A percentile compares a stretch with the other conserved stretches of the same genome.
phyloP scores from a whole-genome alignment of 805 yeast genomes.

The Saccharomyces kudriavzevii region DNA sequence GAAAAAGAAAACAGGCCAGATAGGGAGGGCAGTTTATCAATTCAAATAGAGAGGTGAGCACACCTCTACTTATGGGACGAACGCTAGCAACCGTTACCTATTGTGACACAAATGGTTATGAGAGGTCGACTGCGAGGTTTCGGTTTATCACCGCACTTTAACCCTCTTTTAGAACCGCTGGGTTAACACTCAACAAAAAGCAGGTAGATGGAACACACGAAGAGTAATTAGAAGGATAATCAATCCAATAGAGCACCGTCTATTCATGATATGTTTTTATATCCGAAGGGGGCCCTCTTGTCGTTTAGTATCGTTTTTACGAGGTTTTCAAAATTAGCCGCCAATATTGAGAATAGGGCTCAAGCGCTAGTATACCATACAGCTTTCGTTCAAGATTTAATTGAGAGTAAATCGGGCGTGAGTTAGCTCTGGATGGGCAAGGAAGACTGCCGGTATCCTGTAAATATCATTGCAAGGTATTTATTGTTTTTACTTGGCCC shows the following conservation, averaged over 20 bases:
- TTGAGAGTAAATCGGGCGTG: background rate
- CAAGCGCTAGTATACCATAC: background rate
- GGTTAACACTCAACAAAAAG: background rate
- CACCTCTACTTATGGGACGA: background rate
- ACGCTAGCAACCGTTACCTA: no score
- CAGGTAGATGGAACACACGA: background rate
- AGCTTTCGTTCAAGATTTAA: background rate
- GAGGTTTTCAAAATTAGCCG: background rate
- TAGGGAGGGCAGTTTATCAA: background rate
- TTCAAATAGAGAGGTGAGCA: background rate
- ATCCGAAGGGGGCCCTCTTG: background rate
- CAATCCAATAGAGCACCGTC: background rate
- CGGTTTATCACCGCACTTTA: background rate
- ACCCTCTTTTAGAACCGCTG: background rate
- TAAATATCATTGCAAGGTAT: background rate
- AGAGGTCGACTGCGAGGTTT: background rate
- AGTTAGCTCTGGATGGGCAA: no score
- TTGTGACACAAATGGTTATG: background rate
- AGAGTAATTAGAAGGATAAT: background rate
- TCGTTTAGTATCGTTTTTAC: background rate
- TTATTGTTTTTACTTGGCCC: background rate
- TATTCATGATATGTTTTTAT: background rate
- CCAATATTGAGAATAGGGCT: background rate
- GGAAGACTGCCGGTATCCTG: background rate
- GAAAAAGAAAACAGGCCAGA: background rate